Evolutionary conservation across 2,329 filamentous ascomycete genomes (phyloP).

Genomic region (Trichoderma endophyticum): DNA sequence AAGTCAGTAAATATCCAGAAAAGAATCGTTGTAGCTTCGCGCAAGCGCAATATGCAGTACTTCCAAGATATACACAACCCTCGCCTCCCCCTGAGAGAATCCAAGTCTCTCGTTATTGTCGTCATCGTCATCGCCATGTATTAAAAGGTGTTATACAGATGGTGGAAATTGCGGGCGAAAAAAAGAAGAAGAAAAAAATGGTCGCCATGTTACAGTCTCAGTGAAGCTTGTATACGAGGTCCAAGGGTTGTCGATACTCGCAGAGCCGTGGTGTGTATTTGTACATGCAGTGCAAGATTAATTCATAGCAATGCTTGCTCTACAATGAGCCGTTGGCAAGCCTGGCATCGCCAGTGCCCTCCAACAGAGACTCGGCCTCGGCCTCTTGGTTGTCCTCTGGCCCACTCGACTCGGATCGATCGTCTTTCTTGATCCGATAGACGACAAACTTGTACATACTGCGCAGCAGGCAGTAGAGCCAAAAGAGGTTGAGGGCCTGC

Average conservation of each 20-base stretch:
- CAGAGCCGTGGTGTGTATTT: neutral
- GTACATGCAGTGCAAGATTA: neutral
- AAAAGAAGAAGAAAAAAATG: too few relatives aligned
- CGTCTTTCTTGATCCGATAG: conserved; percentile 60
- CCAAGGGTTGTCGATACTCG: neutral
- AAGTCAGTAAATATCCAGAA: neutral
- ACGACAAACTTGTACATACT: conserved; percentile 68
- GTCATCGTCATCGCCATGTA: neutral
- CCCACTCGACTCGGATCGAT: conserved; percentile 57
- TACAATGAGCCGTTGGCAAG: neutral
- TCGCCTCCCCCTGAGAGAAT: neutral
- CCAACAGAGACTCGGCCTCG: neutral
- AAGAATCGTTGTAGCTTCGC: neutral
- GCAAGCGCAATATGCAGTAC: neutral
- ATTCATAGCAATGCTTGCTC: neutral
- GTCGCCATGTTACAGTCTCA: neutral
- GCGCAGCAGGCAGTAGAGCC: conserved; percentile 71
- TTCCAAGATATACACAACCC: neutral
- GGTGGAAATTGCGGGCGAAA: neutral
- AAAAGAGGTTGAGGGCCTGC: conserved; percentile 74
- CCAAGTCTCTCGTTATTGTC: neutral
- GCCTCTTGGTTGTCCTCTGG: neutral
- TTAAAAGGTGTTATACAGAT: neutral
- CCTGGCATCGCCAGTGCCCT: neutral
- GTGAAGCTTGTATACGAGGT: neutral